Conservation (phyloP, 106 monocot genomes). For the Xerophyta viscosa region DNA sequence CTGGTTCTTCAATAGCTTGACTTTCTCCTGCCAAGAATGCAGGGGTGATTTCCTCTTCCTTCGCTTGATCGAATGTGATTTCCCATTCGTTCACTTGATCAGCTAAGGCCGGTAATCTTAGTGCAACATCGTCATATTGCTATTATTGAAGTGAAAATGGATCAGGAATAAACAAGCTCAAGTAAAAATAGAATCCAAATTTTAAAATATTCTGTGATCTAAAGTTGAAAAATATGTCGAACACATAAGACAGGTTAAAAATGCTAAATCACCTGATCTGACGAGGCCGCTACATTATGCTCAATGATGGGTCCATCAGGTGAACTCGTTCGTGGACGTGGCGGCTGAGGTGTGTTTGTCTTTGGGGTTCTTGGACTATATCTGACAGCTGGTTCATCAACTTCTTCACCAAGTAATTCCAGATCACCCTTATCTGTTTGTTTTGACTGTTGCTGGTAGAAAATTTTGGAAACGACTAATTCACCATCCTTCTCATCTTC, state of each 20-base stretch:
- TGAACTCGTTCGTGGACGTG: conserved; percentile 19
- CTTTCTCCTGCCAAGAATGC: conserved; percentile 46
- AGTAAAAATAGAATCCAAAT: too few relatives aligned
- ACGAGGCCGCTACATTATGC: conserved; percentile 4
- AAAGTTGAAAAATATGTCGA: too few relatives aligned
- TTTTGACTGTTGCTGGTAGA: conserved; percentile 44
- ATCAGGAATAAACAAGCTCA: background rate
- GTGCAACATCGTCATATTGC: conserved; percentile 2
- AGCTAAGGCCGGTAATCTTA: conserved; percentile 6
- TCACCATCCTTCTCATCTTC: conserved; percentile 87
- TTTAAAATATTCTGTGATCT: too few relatives aligned
- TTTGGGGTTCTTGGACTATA: conserved; percentile 68
- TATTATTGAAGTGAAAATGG: background rate
- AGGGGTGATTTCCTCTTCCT: conserved; percentile 12
- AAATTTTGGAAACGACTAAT: conserved; percentile 80
- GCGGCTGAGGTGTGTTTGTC: conserved; percentile 50
- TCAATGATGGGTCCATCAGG: conserved; percentile 21
- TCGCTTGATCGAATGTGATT: conserved; percentile 3
- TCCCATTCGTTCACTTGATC: conserved; percentile 10
- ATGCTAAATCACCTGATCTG: conserved; percentile 23
- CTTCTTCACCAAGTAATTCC: conserved; percentile 9
- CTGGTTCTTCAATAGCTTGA: conserved; percentile 38
- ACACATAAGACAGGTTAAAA: background rate
- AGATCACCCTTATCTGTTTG: conserved; percentile 25
- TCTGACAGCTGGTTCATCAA: conserved; percentile 8